phyloP scores from a whole-genome alignment of 257 asterid species.

The Thymus quinquecostatus region DNA sequence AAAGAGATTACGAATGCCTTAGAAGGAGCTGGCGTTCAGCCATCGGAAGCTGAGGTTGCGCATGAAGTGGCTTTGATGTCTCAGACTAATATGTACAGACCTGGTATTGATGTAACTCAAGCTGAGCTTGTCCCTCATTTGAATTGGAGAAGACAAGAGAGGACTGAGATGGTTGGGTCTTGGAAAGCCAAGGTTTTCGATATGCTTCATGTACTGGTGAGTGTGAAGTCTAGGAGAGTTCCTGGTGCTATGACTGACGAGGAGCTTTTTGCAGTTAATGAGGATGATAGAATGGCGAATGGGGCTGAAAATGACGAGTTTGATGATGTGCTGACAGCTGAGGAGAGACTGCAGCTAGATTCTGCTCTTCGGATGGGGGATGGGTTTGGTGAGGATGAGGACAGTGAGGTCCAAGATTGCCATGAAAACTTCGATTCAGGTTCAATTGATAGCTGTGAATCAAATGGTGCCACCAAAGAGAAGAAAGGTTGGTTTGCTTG shows the following conservation, averaged over 20 bases:
- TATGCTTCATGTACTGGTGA: slow-evolving; percentile 93
- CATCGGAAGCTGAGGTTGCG: slow-evolving; percentile 96
- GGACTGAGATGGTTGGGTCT: slow-evolving; percentile 90
- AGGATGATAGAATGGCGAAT: slow-evolving; percentile 67
- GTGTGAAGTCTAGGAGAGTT: slow-evolving; percentile 97
- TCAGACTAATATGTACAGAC: slow-evolving; percentile 98
- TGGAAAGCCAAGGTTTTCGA: slow-evolving; percentile 98
- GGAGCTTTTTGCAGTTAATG: slow-evolving; percentile 86
- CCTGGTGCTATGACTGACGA: slow-evolving; percentile 99
- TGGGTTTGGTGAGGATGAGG: slow-evolving; percentile 78
- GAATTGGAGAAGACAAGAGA: slow-evolving; percentile 98
- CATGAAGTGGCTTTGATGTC: slow-evolving; percentile 98
- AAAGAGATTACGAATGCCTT: slow-evolving; percentile 93
- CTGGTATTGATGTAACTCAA: slow-evolving; percentile 98
- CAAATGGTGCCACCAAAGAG: slow-evolving; percentile 75
- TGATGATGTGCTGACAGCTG: slow-evolving; percentile 92
- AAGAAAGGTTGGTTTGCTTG: slow-evolving; percentile 95
- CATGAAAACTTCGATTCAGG: slow-evolving; percentile 63
- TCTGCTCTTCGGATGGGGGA: slow-evolving; percentile 89
- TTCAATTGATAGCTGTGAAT: slow-evolving; percentile 73
- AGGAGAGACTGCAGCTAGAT: slow-evolving; percentile 88
- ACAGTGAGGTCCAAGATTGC: slow-evolving; percentile 67
- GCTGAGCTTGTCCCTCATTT: slow-evolving; percentile 93
- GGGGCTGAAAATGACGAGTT: slow-evolving; percentile 67
- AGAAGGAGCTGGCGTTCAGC: slow-evolving; percentile 96